Conservation (phyloP, 2,329 filamentous ascomycete species). For the Aspergillus sp. region DNA sequence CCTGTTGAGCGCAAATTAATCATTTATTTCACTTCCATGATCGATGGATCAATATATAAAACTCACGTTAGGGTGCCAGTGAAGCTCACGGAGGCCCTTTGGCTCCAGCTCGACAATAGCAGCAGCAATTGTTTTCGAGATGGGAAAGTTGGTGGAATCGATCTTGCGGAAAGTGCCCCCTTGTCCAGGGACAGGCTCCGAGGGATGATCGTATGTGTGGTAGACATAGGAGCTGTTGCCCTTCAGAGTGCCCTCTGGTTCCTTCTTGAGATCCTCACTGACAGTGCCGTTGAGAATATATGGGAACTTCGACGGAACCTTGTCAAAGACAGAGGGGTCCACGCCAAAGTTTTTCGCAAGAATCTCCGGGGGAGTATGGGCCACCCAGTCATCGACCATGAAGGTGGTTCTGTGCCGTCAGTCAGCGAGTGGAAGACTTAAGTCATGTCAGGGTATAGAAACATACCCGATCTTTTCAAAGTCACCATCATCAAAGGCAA, state of each 20-base stretch:
- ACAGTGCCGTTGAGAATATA: conserved; percentile 55
- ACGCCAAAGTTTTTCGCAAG: conserved; percentile 64
- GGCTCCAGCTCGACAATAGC: conserved; percentile 58
- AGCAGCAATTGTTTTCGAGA: conserved; percentile 57
- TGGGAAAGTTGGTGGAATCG: conserved; percentile 59
- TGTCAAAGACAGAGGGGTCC: conserved; percentile 50
- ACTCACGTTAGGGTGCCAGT: conserved; percentile 61
- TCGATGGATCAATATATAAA: not conserved
- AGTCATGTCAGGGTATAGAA: not conserved
- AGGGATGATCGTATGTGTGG: conserved; percentile 47
- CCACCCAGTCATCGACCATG: conserved; percentile 62
- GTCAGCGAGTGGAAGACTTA: not conserved
- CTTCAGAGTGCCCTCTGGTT: conserved; percentile 42
- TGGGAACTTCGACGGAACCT: conserved; percentile 49
- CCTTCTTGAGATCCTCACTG: conserved; percentile 35
- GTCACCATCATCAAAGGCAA: conserved; percentile 59
- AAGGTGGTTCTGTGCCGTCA: conserved; percentile 51
- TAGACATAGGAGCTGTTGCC: conserved; percentile 58
- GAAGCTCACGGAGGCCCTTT: conserved; percentile 55
- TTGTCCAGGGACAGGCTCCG: conserved; percentile 51
- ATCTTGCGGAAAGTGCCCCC: conserved; percentile 58
- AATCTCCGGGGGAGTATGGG: conserved; percentile 55
- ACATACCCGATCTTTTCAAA: conserved; percentile 54
- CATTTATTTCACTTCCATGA: not conserved
- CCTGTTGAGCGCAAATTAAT: conserved; percentile 28